A percentile compares a stretch with the other conserved stretches of the same genome.
These are phyloP conservation scores for Boletus sp. DNA, from an alignment of 1,284 basidiomycete species.

Conservation along the genomic window DNA sequence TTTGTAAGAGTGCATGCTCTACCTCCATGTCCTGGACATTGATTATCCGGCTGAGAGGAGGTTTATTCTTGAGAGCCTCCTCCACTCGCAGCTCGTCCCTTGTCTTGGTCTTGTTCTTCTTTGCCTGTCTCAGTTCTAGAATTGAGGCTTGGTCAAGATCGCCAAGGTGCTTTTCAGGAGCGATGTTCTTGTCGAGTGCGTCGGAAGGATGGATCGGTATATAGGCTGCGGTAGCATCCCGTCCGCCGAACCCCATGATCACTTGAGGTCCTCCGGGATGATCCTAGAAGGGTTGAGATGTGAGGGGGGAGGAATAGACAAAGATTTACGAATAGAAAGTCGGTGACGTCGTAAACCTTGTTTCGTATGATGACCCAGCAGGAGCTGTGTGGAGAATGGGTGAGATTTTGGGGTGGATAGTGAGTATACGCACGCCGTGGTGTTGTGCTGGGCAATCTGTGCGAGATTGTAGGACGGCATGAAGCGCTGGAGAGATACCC, in stretches of 20 bases:
- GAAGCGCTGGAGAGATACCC: background rate
- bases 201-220: slow-evolving; percentile 74
- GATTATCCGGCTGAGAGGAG: slow-evolving; percentile 66
- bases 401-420: background rate
- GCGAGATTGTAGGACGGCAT: slow-evolving; percentile 41
- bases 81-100: slow-evolving; percentile 73
- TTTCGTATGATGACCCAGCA: slow-evolving; percentile 88
- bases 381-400: slow-evolving; percentile 42
- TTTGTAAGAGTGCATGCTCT: slow-evolving; percentile 6
- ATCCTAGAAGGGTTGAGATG: slow-evolving; percentile 43
- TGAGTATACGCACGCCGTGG: slow-evolving; percentile 41
- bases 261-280: slow-evolving; percentile 82
- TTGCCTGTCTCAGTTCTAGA: slow-evolving; percentile 39
- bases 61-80: slow-evolving; percentile 56
- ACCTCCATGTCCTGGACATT: slow-evolving; percentile 80
- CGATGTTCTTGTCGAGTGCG: slow-evolving; percentile 67
- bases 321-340: slow-evolving; percentile 65
- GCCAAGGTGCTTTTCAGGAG: slow-evolving; percentile 69
- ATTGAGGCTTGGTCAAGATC: slow-evolving; percentile 57
- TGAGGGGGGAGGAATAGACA: background rate
- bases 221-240: slow-evolving; percentile 73
- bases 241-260: slow-evolving; percentile 77
- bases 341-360: slow-evolving; percentile 81
- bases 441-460: slow-evolving; percentile 54
- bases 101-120: slow-evolving; percentile 50